Evolutionary conservation across 2,329 filamentous ascomycete species (phyloP).

Genomic region (Byssothecium circinans): DNA sequence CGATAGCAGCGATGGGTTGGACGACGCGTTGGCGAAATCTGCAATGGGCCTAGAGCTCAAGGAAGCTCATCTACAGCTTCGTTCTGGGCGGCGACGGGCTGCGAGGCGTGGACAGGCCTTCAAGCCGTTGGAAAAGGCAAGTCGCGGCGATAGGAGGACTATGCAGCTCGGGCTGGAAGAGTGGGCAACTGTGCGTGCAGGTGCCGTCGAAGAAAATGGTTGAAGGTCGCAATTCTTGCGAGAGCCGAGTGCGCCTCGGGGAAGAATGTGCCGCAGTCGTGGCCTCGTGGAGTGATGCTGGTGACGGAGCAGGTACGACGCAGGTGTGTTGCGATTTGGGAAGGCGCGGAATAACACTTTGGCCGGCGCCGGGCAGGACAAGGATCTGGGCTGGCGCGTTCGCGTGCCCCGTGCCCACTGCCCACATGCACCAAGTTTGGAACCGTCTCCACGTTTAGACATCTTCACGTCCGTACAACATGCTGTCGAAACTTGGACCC

Average conservation of each 20-base stretch:
- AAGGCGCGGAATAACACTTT: too few relatives aligned
- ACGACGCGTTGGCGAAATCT: slow-evolving; percentile 20
- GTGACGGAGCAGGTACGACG: slow-evolving; percentile 3
- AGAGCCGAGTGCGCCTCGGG: slow-evolving; percentile 1
- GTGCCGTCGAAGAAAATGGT: background rate
- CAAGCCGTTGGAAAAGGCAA: slow-evolving; percentile 16
- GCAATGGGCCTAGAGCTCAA: slow-evolving; percentile 8
- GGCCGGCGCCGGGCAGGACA: background rate
- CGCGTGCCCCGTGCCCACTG: too few relatives aligned
- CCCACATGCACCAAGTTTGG: too few relatives aligned
- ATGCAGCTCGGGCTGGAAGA: slow-evolving; percentile 26
- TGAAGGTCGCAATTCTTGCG: slow-evolving; percentile 14
- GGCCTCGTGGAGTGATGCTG: slow-evolving; percentile 18
- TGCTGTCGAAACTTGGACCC: too few relatives aligned
- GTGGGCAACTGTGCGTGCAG: slow-evolving; percentile 9
- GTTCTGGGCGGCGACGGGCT: slow-evolving; percentile 5
- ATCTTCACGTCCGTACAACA: too few relatives aligned
- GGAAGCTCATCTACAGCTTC: slow-evolving; percentile 27
- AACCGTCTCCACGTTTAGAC: too few relatives aligned
- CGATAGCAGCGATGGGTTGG: slow-evolving; percentile 4
- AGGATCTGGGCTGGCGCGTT: too few relatives aligned
- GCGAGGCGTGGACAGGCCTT: slow-evolving; percentile 16
- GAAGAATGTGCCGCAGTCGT: background rate
- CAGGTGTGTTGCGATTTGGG: too few relatives aligned
- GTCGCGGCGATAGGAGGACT: slow-evolving; percentile 23